A percentile compares a stretch with the other conserved stretches of the same genome.
phyloP scores from a whole-genome alignment of 495 filamentous ascomycete species.

The Penicillium samsonianum region DNA sequence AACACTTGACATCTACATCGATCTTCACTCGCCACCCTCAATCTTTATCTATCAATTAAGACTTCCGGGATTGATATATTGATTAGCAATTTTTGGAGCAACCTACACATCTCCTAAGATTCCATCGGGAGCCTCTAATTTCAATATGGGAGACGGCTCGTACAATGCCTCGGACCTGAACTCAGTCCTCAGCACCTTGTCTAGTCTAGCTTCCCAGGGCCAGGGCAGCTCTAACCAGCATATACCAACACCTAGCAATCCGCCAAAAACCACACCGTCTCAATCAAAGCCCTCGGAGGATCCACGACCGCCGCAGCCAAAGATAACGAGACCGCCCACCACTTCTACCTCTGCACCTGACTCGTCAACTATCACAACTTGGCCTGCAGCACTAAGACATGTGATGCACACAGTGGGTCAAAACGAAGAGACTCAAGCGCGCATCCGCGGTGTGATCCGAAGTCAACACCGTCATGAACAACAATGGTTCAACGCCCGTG shows the following conservation, averaged over 20 bases:
- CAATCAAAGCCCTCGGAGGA: conserved; percentile 11
- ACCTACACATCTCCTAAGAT: background rate
- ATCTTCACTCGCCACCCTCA: background rate
- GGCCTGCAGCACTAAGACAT: conserved; percentile 61
- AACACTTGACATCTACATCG: conserved; percentile 4
- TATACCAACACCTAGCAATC: background rate
- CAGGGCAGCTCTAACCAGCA: conserved; percentile 17
- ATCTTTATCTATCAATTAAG: background rate
- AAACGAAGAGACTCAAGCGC: conserved; percentile 46
- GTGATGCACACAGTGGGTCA: conserved; percentile 59
- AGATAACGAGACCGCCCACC: background rate
- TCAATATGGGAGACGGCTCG: conserved; percentile 34
- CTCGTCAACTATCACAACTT: conserved; percentile 64
- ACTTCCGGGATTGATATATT: background rate
- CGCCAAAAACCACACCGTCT: conserved; percentile 3
- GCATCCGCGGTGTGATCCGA: conserved; percentile 57
- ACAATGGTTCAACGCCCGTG: conserved; percentile 61
- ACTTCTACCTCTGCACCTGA: conserved; percentile 29
- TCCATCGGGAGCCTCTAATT: background rate
- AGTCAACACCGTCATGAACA: conserved; percentile 65
- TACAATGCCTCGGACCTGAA: conserved; percentile 52
- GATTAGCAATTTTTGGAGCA: background rate
- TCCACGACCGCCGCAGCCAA: conserved; percentile 11
- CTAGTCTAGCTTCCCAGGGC: conserved; percentile 26
- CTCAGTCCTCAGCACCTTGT: conserved; percentile 55